Evolutionary conservation across 2,329 filamentous ascomycete genomes (phyloP).

Genomic region (Lojkania enalia): DNA sequence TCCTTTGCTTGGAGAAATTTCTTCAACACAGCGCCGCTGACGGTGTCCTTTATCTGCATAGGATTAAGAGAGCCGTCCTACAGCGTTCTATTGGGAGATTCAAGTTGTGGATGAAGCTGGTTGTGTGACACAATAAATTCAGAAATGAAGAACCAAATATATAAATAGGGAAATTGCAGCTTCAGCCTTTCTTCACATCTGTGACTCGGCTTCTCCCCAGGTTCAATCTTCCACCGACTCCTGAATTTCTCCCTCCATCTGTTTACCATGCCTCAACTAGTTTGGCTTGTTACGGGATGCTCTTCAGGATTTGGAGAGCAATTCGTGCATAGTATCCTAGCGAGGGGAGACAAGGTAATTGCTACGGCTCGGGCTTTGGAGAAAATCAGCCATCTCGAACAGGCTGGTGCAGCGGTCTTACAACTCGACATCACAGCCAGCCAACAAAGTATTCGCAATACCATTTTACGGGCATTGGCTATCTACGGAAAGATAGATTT

Average conservation of each 20-base stretch:
- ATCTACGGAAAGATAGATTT: conserved; percentile 43
- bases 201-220: no score
- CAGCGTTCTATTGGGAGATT: background rate
- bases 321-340: conserved; percentile 42
- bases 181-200: no score
- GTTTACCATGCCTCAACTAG: conserved; percentile 11
- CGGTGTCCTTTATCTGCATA: background rate
- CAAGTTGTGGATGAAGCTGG: background rate
- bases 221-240: no score
- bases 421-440: conserved; percentile 41
- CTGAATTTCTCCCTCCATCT: no score
- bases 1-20: background rate
- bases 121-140: background rate
- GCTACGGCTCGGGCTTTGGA: conserved; percentile 44
- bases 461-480: conserved; percentile 31
- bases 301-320: conserved; percentile 49
- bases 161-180: no score
- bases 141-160: no score
- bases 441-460: conserved; percentile 27
- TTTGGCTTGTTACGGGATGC: conserved; percentile 52
- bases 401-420: conserved; percentile 30
- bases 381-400: conserved; percentile 29
- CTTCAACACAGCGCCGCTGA: background rate
- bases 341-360: conserved; percentile 48
- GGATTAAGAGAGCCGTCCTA: no score